Conservation (phyloP, 306 rosid genomes). For the Lathyrus tuberosus region DNA sequence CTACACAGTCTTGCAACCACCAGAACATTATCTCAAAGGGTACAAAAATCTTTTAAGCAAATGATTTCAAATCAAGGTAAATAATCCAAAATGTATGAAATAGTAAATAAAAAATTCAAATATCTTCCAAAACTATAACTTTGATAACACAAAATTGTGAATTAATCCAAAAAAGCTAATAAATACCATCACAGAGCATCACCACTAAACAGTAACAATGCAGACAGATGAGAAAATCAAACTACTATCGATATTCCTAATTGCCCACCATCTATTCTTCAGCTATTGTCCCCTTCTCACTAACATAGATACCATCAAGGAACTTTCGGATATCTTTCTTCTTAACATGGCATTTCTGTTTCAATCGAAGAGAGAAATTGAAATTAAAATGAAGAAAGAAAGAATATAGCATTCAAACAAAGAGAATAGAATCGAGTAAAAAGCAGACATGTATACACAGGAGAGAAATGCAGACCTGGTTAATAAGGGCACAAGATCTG, state of each 20-base stretch:
- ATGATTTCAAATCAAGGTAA: neutral
- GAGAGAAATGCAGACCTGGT: conserved; percentile 53
- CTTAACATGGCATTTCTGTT: conserved; percentile 86
- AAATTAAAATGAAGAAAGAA: neutral
- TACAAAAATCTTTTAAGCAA: neutral
- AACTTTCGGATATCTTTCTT: conserved; percentile 87
- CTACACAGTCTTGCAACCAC: neutral
- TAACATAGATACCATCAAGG: conserved; percentile 81
- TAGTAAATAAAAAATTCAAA: neutral
- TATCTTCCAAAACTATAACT: conserved; percentile 4
- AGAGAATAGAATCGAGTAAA: neutral
- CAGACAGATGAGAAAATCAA: neutral
- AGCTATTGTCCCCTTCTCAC: conserved; percentile 62
- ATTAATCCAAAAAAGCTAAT: conserved; percentile 23
- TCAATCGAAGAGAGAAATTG: neutral
- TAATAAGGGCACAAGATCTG: conserved; percentile 76
- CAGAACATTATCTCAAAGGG: neutral
- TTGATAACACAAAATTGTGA: conserved; percentile 37
- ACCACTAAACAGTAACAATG: conserved; percentile 1
- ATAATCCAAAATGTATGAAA: neutral
- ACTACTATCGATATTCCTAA: conserved; percentile 24
- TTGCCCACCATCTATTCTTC: conserved; percentile 49
- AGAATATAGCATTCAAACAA: neutral
- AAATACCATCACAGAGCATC: conserved; percentile 7
- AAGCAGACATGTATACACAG: neutral